phyloP scores from a whole-genome alignment of 495 filamentous ascomycete species.

The Niebla homalea region DNA sequence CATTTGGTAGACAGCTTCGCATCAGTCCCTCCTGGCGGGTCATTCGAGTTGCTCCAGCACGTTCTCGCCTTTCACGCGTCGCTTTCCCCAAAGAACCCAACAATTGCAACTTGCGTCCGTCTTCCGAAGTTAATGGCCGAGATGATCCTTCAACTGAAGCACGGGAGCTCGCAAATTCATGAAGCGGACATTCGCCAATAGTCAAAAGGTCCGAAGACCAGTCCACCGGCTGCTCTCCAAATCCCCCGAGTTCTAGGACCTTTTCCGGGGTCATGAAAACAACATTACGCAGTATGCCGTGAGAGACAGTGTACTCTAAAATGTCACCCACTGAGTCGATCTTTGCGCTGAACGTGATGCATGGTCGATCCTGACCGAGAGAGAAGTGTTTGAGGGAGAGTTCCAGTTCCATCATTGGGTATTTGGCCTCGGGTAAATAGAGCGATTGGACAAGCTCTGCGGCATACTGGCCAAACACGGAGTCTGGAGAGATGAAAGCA shows the following conservation, averaged over 20 bases:
- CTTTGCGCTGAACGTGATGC: slow-evolving; percentile 70
- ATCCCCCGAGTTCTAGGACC: slow-evolving; percentile 23
- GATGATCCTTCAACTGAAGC: neutral
- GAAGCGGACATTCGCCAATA: slow-evolving; percentile 3
- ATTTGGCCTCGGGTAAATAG: slow-evolving; percentile 63
- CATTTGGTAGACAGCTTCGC: neutral
- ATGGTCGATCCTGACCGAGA: slow-evolving; percentile 49
- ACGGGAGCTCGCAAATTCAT: neutral
- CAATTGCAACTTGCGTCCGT: slow-evolving; percentile 22
- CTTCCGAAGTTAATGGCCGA: neutral
- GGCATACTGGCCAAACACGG: slow-evolving; percentile 49
- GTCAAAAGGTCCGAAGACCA: neutral
- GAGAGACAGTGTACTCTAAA: slow-evolving; percentile 53
- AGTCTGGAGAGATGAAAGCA: slow-evolving; percentile 53
- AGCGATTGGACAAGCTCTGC: slow-evolving; percentile 46
- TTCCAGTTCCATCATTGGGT: slow-evolving; percentile 56
- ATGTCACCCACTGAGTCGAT: slow-evolving; percentile 53
- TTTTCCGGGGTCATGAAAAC: slow-evolving; percentile 52
- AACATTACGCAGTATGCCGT: slow-evolving; percentile 62
- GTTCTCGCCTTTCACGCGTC: neutral
- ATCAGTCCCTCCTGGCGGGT: neutral
- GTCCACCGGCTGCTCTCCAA: slow-evolving; percentile 7
- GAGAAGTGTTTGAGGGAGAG: slow-evolving; percentile 53
- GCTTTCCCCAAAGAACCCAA: slow-evolving; percentile 11
- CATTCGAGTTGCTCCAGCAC: neutral